These are phyloP conservation scores for Lagenidium giganteum DNA, from an alignment of 352 stramenopile genomes.

Conservation along the genomic window DNA sequence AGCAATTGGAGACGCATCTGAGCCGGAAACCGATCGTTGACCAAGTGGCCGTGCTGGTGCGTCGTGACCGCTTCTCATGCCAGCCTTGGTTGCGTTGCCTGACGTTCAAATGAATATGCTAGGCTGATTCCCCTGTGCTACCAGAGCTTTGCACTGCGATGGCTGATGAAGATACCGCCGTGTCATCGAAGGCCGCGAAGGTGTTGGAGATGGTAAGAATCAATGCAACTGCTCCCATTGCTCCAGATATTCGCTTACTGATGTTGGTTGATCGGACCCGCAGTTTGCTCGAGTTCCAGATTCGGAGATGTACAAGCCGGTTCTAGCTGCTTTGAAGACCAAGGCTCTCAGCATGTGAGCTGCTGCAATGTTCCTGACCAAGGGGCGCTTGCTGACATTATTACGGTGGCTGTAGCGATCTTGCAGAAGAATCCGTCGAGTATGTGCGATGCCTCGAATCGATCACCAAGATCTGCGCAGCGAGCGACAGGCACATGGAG, in stretches of 20 bases:
- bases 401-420: no score
- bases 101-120: background rate
- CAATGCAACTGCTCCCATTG: background rate
- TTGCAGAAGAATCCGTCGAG: conserved; percentile 51
- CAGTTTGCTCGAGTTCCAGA: conserved; percentile 40
- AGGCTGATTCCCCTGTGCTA: conserved; percentile 46
- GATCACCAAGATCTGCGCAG: conserved; percentile 55
- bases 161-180: conserved; percentile 64
- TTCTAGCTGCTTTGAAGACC: conserved; percentile 42
- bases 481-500: conserved; percentile 51
- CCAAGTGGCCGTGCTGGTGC: conserved; percentile 47
- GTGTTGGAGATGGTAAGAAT: conserved; percentile 52
- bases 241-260: background rate
- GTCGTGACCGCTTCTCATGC: conserved; percentile 2
- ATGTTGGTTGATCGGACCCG: background rate
- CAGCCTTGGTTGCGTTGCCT: conserved; percentile 4
- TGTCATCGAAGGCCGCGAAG: conserved; percentile 52
- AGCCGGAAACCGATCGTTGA: conserved; percentile 38
- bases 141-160: conserved; percentile 52
- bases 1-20: conserved; percentile 70
- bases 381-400: no score
- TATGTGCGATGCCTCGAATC: conserved; percentile 77
- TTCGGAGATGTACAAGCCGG: conserved; percentile 33
- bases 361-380: background rate
- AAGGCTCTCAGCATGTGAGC: conserved; percentile 43